A percentile compares a stretch with the other conserved stretches of the same genome.
phyloP scores from a whole-genome alignment of 805 yeast species.

The Blastobotrys americana region DNA sequence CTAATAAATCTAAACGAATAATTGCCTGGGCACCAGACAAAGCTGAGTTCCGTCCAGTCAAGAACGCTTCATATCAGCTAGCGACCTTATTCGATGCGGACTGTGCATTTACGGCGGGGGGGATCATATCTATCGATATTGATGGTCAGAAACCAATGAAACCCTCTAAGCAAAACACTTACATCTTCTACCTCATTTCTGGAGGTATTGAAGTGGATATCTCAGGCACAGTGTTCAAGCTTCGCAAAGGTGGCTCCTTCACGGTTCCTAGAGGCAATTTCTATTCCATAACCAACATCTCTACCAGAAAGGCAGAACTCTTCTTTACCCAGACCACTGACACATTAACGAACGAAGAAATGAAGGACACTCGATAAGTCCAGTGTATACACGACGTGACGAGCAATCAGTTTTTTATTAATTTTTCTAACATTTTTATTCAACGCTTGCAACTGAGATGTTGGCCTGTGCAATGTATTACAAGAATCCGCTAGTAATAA shows the following conservation, averaged over 20 bases:
- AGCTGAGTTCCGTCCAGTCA: slow-evolving; percentile 34
- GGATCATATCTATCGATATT: slow-evolving; percentile 12
- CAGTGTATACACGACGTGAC: no score
- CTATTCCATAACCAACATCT: slow-evolving; percentile 57
- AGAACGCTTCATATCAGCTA: slow-evolving; percentile 50
- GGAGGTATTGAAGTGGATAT: slow-evolving; percentile 67
- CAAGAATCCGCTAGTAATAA: no score
- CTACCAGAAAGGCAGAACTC: slow-evolving; percentile 51
- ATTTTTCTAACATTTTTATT: no score
- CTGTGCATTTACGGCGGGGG: slow-evolving; percentile 16
- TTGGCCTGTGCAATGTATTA: no score
- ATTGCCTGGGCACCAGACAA: slow-evolving; percentile 57
- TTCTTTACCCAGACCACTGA: slow-evolving; percentile 65
- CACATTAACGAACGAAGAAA: slow-evolving; percentile 3
- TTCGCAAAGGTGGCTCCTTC: slow-evolving; percentile 67
- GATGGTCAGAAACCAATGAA: slow-evolving; percentile 54
- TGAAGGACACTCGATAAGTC: background rate
- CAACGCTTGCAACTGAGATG: no score
- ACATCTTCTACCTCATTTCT: slow-evolving; percentile 64
- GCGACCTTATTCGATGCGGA: slow-evolving; percentile 51
- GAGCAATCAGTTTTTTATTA: no score
- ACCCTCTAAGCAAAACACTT: slow-evolving; percentile 57
- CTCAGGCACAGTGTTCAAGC: slow-evolving; percentile 50
- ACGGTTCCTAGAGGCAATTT: slow-evolving; percentile 73
- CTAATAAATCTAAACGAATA: slow-evolving; percentile 33